These are phyloP conservation scores for Buxus sempervirens DNA, from an alignment of 164 flowering plant species.

Conservation along the genomic window DNA sequence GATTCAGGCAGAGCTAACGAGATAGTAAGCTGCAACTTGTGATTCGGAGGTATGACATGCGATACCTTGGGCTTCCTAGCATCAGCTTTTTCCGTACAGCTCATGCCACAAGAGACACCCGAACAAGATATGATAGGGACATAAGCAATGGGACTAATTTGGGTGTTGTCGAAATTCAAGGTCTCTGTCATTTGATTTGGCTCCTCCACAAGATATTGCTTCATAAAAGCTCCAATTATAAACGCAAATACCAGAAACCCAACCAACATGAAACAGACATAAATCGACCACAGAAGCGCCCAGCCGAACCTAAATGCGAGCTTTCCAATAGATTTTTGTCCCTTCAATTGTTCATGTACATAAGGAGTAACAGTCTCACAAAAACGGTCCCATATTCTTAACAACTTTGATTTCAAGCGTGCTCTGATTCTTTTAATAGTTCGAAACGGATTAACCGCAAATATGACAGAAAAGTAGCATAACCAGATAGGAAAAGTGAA, in stretches of 20 bases:
- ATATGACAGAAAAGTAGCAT: conserved; percentile 26
- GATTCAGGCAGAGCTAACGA: conserved; percentile 71
- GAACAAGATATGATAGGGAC: conserved; percentile 44
- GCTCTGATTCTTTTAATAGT: conserved; percentile 22
- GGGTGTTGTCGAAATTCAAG: conserved; percentile 78
- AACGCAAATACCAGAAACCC: conserved; percentile 48
- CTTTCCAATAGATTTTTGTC: conserved; percentile 27
- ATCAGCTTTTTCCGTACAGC: conserved; percentile 25
- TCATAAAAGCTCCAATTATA: conserved; percentile 51
- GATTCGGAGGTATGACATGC: conserved; percentile 48
- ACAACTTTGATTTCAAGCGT: conserved; percentile 16
- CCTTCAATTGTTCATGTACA: conserved; percentile 25
- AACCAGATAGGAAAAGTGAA: conserved; percentile 53
- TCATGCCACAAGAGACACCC: conserved; percentile 25
- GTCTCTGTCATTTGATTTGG: conserved; percentile 48
- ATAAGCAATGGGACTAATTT: conserved; percentile 61
- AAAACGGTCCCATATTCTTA: conserved; percentile 18
- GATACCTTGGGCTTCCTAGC: conserved; percentile 17
- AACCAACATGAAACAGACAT: conserved; percentile 47
- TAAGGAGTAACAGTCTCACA: conserved; percentile 18
- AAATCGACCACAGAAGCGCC: conserved; percentile 69
- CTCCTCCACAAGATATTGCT: conserved; percentile 57
- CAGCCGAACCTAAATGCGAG: conserved; percentile 35
- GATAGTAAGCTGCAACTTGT: conserved; percentile 51
- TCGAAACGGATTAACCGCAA: conserved; percentile 44